phyloP scores from a whole-genome alignment of 2,329 filamentous ascomycete genomes.

The Aspergillus fischeri region DNA sequence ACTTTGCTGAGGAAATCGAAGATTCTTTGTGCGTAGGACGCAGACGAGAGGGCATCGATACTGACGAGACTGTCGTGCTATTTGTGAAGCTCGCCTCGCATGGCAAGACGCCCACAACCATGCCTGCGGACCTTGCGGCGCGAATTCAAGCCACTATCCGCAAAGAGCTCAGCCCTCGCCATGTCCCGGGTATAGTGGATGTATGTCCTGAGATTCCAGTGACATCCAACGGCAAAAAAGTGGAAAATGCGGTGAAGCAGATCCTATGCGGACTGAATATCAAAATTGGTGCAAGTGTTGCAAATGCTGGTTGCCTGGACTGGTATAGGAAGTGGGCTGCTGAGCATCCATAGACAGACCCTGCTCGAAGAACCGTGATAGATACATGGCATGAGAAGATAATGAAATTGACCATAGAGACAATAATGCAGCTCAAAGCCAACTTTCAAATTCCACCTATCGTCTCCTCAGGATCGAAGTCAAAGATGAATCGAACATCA shows the following conservation, averaged over 20 bases:
- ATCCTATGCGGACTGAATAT: slow-evolving; percentile 84
- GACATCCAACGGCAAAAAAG: slow-evolving; percentile 95
- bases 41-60: slow-evolving; percentile 62
- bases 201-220: slow-evolving; percentile 83
- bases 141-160: slow-evolving; percentile 66
- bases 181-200: slow-evolving; percentile 81
- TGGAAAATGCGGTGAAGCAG: slow-evolving; percentile 94
- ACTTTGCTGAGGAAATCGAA: slow-evolving; percentile 72
- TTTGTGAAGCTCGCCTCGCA: slow-evolving; percentile 70
- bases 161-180: slow-evolving; percentile 76
- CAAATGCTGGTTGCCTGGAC: slow-evolving; percentile 79
- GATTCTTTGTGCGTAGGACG: slow-evolving; percentile 87
- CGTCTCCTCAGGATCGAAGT: too few relatives aligned
- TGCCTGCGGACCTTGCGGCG: slow-evolving; percentile 57
- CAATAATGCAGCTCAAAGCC: not conserved
- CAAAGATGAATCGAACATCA: too few relatives aligned
- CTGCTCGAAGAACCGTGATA: not conserved
- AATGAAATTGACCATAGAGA: not conserved
- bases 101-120: slow-evolving; percentile 27
- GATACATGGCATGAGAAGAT: not conserved
- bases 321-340: slow-evolving; percentile 81
- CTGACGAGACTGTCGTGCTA: slow-evolving; percentile 80
- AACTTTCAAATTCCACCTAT: too few relatives aligned
- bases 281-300: slow-evolving; percentile 88
- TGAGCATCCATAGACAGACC: slow-evolving; percentile 37